Conservation (phyloP, 1,284 basidiomycete species). For the Cryptococcus wingfieldii region DNA sequence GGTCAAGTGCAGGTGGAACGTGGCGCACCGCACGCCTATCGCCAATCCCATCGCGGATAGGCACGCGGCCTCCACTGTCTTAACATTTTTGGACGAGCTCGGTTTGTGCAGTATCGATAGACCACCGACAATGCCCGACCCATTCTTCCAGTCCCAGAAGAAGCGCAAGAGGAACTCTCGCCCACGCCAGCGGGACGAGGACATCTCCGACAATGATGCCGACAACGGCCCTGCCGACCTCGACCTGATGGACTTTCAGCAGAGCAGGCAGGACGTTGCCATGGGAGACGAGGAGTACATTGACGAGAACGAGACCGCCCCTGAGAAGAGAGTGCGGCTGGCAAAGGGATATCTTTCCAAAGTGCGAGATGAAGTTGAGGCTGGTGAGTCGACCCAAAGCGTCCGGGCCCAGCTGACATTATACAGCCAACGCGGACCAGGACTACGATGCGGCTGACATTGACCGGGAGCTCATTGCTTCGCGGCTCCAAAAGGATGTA, state of each 20-base stretch:
- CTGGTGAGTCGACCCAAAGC: conserved; percentile 53
- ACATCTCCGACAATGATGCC: conserved; percentile 58
- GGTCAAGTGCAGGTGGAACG: too few relatives aligned
- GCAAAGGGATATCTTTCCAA: conserved; percentile 86
- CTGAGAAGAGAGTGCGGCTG: conserved; percentile 84
- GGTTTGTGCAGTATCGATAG: background rate
- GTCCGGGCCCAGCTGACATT: background rate
- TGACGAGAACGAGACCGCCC: conserved; percentile 77
- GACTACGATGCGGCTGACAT: conserved; percentile 91
- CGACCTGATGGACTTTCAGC: conserved; percentile 68
- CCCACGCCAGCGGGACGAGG: conserved; percentile 58
- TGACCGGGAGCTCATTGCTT: conserved; percentile 84
- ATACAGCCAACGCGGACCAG: conserved; percentile 53
- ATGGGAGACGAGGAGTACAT: conserved; percentile 66
- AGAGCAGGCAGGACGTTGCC: conserved; percentile 54
- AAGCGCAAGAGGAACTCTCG: conserved; percentile 60
- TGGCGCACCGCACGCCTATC: too few relatives aligned
- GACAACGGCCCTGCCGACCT: conserved; percentile 55
- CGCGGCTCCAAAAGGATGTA: conserved; percentile 83
- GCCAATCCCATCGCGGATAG: too few relatives aligned
- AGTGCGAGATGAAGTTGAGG: conserved; percentile 64
- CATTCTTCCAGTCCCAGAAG: conserved; percentile 71
- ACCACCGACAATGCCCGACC: conserved; percentile 60
- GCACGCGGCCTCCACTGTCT: too few relatives aligned
- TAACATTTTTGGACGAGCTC: background rate